phyloP scores from a whole-genome alignment of 108 stramenopile species.

The Ochromonas danica region DNA sequence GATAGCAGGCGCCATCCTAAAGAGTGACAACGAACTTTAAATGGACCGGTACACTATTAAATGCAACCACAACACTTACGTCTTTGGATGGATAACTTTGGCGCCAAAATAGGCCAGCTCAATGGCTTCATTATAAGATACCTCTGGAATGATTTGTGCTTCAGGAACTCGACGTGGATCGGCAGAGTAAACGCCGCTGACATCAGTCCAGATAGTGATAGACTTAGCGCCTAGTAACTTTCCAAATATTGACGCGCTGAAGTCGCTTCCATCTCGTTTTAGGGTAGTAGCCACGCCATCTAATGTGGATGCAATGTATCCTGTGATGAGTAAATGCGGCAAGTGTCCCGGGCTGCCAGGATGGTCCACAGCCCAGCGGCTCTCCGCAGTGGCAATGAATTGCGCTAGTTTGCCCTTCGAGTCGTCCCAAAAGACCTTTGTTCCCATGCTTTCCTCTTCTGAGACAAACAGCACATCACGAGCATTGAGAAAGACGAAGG shows the following conservation, averaged over 20 bases:
- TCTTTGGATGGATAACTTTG: constrained; percentile 82
- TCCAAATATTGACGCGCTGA: constrained; percentile 81
- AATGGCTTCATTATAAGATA: constrained; percentile 85
- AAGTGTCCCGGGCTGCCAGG: not conserved
- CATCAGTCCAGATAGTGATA: constrained; percentile 83
- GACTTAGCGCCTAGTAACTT: constrained; percentile 64
- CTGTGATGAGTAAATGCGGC: constrained; percentile 76
- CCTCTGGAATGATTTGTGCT: constrained; percentile 64
- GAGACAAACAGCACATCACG: constrained; percentile 74
- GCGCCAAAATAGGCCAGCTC: constrained; percentile 89
- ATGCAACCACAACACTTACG: constrained; percentile 35
- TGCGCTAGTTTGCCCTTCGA: constrained; percentile 55
- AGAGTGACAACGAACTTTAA: constrained; percentile 38
- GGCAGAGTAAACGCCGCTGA: constrained; percentile 76
- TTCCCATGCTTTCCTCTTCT: constrained; percentile 50
- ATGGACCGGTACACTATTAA: constrained; percentile 61
- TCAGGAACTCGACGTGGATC: constrained; percentile 79
- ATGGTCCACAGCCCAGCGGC: not conserved
- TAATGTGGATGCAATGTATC: constrained; percentile 79
- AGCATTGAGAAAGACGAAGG: constrained; percentile 73
- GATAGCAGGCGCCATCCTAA: constrained; percentile 30
- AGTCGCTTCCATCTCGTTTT: constrained; percentile 80
- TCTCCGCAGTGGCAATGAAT: constrained; percentile 37
- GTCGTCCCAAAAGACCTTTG: constrained; percentile 56
- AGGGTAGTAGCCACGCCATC: constrained; percentile 80